Conservation (phyloP, 1,139 yeast species). For the Candida anutae region DNA sequence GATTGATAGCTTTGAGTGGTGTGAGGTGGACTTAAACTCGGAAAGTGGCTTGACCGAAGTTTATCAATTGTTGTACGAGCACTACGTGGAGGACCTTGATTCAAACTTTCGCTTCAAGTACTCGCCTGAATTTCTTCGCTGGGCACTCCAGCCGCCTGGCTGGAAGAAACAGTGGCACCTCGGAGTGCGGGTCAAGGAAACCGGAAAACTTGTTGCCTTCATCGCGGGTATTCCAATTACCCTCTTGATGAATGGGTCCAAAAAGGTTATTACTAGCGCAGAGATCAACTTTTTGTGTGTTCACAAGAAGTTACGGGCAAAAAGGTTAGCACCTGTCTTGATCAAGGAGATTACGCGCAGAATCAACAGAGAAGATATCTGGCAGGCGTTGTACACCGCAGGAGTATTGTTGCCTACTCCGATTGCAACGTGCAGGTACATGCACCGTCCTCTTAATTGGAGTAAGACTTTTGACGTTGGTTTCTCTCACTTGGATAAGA, state of each 20-base stretch:
- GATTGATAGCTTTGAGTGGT: constrained; percentile 82
- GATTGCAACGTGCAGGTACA: constrained; percentile 81
- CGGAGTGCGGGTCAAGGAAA: constrained; percentile 79
- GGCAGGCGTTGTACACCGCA: constrained; percentile 97
- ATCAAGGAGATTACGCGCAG: constrained; percentile 93
- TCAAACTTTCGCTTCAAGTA: constrained; percentile 89
- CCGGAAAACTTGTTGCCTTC: constrained; percentile 79
- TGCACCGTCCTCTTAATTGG: constrained; percentile 95
- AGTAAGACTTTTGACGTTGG: constrained; percentile 83
- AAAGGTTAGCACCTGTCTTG: constrained; percentile 87
- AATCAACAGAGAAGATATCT: constrained; percentile 72
- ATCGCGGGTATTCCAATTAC: constrained; percentile 84
- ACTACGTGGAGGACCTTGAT: constrained; percentile 92
- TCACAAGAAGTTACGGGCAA: constrained; percentile 89
- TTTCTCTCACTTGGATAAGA: constrained; percentile 71
- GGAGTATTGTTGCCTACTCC: constrained; percentile 92
- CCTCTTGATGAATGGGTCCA: constrained; percentile 50
- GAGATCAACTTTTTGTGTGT: constrained; percentile 93
- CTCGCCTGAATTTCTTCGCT: constrained; percentile 71
- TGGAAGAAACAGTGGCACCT: constrained; percentile 86
- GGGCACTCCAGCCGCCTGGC: constrained; percentile 96
- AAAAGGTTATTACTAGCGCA: constrained; percentile 50
- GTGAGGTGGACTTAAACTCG: constrained; percentile 60
- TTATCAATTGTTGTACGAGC: constrained; percentile 71
- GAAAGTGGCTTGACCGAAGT: constrained; percentile 61